Evolutionary conservation across 1,139 yeast species (phyloP), one percentile per base, ranked within the genome.

Genomic region (Sugiyamaella japonica): DNA sequence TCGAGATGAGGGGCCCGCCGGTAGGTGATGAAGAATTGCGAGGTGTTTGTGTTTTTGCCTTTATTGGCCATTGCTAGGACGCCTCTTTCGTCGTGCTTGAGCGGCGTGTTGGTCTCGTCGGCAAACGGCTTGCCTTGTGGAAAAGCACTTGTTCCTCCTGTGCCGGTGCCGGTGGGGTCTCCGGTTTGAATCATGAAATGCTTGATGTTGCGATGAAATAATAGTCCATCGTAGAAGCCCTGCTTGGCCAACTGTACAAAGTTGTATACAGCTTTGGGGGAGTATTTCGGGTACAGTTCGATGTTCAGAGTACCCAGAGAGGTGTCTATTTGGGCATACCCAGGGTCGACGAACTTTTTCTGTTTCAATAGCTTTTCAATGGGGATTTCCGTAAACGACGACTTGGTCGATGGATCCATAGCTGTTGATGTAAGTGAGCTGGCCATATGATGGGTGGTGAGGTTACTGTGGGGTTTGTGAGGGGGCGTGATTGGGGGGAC

Each of bases 11-110:
- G 85, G 16, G 85, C 80, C 0, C 89, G 79, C 52, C 76, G 78
- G 0, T 91, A 84, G 3, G 89, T 83, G 49, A 90, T 85, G 67
- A 89, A 89, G 65, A 90, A 89, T 66, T 88, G 96, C 0, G 91
- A 83, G 10, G 83, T 79, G 62, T 87, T 87, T 6, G 86, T 74
- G 60, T 83, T 68, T 40, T 77, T 73, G 3, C 88, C 89, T 40
- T 76, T 72, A 63, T 86, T 87, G 2, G 95, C 95, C 89, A 87
- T 84, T 41, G 93, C 84, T 69, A 89, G 76, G 67, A 85, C 79
- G 70, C 96, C 96, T 62, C 95, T 86, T 66, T 78, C 83, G 73
- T 81, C 82, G 77, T 89, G 96, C 69, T 74, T 85, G 76, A 83
- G 81, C 65, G 79, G 70, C 66, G 89, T 88, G 80, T 88, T 88